phyloP scores from a whole-genome alignment of 768 basidiomycete genomes.

The Lentinus tigrinus region DNA sequence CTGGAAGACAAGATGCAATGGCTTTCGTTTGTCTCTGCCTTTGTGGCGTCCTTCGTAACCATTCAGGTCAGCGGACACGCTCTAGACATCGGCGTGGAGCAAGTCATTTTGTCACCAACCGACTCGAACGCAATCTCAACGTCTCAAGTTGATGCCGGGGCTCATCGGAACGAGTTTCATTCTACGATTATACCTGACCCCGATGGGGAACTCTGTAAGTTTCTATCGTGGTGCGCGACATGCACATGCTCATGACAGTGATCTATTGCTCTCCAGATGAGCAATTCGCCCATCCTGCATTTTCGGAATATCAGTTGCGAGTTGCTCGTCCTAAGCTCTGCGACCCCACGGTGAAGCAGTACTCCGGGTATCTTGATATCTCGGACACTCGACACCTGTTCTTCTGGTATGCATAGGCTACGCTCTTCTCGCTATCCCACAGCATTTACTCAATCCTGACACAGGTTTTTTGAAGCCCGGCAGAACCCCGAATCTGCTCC shows the following conservation, averaged over 20 bases:
- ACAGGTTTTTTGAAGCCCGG: conserved; percentile 32
- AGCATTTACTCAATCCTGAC: background rate
- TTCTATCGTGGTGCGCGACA: background rate
- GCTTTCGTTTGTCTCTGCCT: too few relatives aligned
- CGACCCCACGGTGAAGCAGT: conserved; percentile 65
- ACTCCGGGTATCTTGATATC: conserved; percentile 48
- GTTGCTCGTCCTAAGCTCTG: conserved; percentile 72
- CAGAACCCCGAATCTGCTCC: conserved; percentile 27
- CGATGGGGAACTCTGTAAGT: background rate
- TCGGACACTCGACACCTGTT: conserved; percentile 48
- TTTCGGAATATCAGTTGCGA: conserved; percentile 55
- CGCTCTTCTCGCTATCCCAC: too few relatives aligned
- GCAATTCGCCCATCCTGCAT: conserved; percentile 53
- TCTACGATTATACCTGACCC: too few relatives aligned
- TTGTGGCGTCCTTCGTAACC: too few relatives aligned
- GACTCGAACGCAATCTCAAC: too few relatives aligned
- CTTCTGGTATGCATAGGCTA: conserved; percentile 42
- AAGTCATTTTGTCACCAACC: too few relatives aligned
- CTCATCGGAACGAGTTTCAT: too few relatives aligned
- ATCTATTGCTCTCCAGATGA: conserved; percentile 46
- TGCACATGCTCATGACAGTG: background rate
- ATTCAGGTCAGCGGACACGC: too few relatives aligned
- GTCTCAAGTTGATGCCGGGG: too few relatives aligned
- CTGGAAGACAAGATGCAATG: too few relatives aligned
- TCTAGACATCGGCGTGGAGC: too few relatives aligned